Evolutionary conservation across 75 land plant species (phyloP), one percentile per base, ranked within the genome.

Genomic region (Selaginella tamariscina): DNA sequence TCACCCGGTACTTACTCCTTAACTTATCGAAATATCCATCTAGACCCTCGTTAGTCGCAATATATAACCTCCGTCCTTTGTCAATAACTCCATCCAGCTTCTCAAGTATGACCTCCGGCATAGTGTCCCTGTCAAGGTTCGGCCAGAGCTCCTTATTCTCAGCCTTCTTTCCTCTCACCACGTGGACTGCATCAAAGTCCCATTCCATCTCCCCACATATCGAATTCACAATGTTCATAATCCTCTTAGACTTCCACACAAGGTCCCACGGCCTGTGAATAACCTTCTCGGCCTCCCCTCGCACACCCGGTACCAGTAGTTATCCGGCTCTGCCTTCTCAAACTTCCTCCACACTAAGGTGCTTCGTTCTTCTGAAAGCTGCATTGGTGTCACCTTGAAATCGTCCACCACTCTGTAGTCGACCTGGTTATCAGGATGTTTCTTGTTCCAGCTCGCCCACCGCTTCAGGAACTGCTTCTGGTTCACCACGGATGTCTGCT

Each of bases 131-230:
- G 26, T 59, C 62, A 5, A 59, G 21, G 26, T 59, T 59, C 24
- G 62, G 62, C 62, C 62, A 59, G 18, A 5, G 62, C 23, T 59
- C 62, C 26, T 59, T 59, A 23, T 59, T n/a, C 26, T 59, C 62
- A n/a, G 62, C 62, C n/a, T 59, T 59, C n/a, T 23, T 26, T 26
- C 26, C 62, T 59, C 24, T 23, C 18, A 23, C 23, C 5, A 59
- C 26, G 62, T 59, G 62, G 8, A 59, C 62, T 9, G 27, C 62
- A 27, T 59, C 62, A n/a, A 59, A 59, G 26, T 59, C 62, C 62
- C 62, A 59, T 59, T 26, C 62, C 62, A 59, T 59, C n/a, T 26
- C 24, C 62, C 62, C 62, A n/a, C 62, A 59, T 5, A 59, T 59
- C 8, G 62, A 59, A n/a, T 21, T 23, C 18, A 27, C 62, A 5